Base-by-base conservation (phyloP, 352 stramenopile species). In the Phytophthora idaei region DNA sequence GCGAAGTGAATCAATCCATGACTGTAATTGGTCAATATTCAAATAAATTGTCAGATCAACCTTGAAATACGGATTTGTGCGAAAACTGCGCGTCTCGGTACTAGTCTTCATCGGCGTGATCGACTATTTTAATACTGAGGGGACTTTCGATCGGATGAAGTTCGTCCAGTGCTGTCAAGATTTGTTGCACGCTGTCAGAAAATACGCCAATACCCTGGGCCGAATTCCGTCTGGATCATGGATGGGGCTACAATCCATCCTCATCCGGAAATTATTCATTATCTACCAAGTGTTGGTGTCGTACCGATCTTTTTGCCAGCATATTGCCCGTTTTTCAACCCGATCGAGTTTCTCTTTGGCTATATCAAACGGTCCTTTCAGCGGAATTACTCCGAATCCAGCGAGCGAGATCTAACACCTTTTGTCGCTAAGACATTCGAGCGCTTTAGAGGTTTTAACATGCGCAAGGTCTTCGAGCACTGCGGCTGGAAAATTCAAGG, bases 81-180 rank as follows among this genome's bases (percentile, higher is more conserved):
- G 36, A 8, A 42, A 42, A 42, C 9, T 5, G 36, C 81, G 21
- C 21, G 21, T 21, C 21, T 21, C 21, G 21, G 21, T 21, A 21
- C 21, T 21, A 21, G 21, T 21, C 72, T 55, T 28, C 25, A 47
- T 47, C 11, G 14, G 41, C 41, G n/a, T 47, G 11, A 47, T 47
- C 17, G 0, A 47, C 17, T 47, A 47, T n/a, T 47, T 47, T n/a
- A 2, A 47, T 47, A 47, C 41, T 1, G 41, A 47, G n/a, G 41
- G 41, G 4, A 42, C 36, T 42, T 42, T 42, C 36, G 17, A 47
- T 47, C 0, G 41, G 14, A 9, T 47, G 9, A 3, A 25, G 41
- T 47, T 47, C 41, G n/a, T 27, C 3, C 7, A 47, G 41, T 47
- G 41, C 41, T 47, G n/a, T 47, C 41, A 47, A 47, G 4, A 47